Conservation (phyloP, 345 rosid genomes). For the Arabis hirsuta region DNA sequence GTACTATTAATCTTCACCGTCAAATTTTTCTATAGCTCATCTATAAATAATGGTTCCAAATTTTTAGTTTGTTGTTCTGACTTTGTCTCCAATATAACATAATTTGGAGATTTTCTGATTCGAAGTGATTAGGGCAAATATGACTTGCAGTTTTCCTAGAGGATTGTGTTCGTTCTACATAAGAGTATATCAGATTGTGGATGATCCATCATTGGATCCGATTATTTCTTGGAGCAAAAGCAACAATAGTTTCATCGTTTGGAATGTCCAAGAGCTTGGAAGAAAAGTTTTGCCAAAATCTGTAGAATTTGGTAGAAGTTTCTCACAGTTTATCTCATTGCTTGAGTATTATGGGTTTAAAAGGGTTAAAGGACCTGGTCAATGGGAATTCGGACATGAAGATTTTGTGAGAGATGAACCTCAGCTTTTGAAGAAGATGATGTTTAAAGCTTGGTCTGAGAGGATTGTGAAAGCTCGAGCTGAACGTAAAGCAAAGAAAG, state of each 20-base stretch:
- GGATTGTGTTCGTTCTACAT: not conserved
- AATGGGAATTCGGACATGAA: not conserved
- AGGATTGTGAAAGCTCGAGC: not conserved
- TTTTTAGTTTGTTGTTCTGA: too few species aligned
- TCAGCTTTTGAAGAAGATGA: slow-evolving; percentile 9
- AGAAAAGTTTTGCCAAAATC: not conserved
- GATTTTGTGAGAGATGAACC: not conserved
- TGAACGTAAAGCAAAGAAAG: slow-evolving; percentile 5
- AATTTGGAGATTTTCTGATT: not conserved
- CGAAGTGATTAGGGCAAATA: not conserved
- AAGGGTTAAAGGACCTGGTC: not conserved
- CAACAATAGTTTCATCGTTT: slow-evolving; percentile 12
- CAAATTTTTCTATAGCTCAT: not conserved
- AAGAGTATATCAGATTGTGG: not conserved
- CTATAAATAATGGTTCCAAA: not conserved
- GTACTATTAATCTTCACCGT: not conserved
- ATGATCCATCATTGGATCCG: slow-evolving; percentile 7
- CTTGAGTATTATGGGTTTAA: not conserved
- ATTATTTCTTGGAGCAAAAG: slow-evolving; percentile 16
- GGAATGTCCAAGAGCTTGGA: not conserved
- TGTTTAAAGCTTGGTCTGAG: not conserved
- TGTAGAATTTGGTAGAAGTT: not conserved
- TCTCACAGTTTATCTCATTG: not conserved
- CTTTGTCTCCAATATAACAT: too few species aligned
- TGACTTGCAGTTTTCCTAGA: not conserved